Evolutionary conservation across 495 filamentous ascomycete genomes (phyloP).

Genomic region (Penicillium robsamsonii): DNA sequence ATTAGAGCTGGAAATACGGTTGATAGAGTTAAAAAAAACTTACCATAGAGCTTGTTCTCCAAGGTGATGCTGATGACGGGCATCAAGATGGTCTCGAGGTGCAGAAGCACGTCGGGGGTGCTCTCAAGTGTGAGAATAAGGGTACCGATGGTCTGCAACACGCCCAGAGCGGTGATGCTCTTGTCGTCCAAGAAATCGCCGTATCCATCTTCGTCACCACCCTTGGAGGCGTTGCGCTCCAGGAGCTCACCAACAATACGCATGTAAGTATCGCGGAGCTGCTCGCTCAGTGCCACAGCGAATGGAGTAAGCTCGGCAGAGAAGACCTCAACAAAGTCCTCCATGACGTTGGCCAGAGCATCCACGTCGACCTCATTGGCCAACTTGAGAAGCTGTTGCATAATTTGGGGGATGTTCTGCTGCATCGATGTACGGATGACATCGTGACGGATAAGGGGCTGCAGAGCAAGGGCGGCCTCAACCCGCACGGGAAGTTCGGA

Average conservation of each 20-base stretch:
- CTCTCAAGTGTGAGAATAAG: constrained; percentile 95
- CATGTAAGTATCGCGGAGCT: constrained; percentile 93
- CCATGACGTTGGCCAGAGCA: constrained; percentile 97
- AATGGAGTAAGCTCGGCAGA: constrained; percentile 94
- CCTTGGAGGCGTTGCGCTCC: constrained; percentile 72
- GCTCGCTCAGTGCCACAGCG: constrained; percentile 95
- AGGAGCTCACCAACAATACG: constrained; percentile 89
- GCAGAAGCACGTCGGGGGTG: constrained; percentile 88
- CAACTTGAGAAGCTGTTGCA: constrained; percentile 96
- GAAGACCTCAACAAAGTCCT: constrained; percentile 98
- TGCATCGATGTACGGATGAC: constrained; percentile 92
- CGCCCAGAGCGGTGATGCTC: constrained; percentile 94
- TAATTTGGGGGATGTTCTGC: constrained; percentile 97
- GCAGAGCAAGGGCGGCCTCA: constrained; percentile 88
- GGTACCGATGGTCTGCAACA: constrained; percentile 96
- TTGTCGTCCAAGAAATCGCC: constrained; percentile 96
- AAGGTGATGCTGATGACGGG: constrained; percentile 93
- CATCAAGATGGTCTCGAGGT: constrained; percentile 94
- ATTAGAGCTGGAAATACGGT: constrained; percentile 18
- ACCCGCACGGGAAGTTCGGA: constrained; percentile 86
- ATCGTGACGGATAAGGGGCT: constrained; percentile 93
- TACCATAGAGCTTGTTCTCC: constrained; percentile 92
- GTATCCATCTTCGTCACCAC: constrained; percentile 67
- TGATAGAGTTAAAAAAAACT: constrained; percentile 5
- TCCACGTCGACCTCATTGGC: constrained; percentile 96